Conservation (phyloP, 441 rosid genomes). For the Jatropha multifida region DNA sequence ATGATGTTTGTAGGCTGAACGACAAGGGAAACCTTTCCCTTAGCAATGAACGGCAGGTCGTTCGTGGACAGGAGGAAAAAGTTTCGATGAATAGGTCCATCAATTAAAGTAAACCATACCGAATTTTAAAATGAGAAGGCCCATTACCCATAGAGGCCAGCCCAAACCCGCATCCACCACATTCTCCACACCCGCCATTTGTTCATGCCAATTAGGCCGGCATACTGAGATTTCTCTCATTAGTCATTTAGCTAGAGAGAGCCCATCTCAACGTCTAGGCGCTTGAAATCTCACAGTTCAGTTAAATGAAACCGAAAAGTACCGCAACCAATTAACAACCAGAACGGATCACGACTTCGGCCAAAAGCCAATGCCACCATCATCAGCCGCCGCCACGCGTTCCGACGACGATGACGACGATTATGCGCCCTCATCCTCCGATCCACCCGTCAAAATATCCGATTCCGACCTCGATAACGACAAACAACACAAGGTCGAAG, state of each 20-base stretch:
- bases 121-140: too few relatives aligned
- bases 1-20: too few relatives aligned
- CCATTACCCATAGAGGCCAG: too few relatives aligned
- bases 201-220: too few relatives aligned
- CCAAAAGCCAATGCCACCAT: constrained; percentile 17
- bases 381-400: constrained; percentile 11
- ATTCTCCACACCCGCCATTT: too few relatives aligned
- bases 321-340: not conserved
- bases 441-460: constrained; percentile 7
- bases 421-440: not conserved
- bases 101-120: too few relatives aligned
- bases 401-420: not conserved
- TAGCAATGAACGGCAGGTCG: too few relatives aligned
- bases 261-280: not conserved
- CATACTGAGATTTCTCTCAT: too few relatives aligned
- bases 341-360: not conserved
- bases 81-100: too few relatives aligned
- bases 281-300: not conserved
- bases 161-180: too few relatives aligned
- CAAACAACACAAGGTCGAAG: not conserved
- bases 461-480: not conserved
- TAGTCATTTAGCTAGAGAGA: not conserved
- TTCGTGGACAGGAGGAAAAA: too few relatives aligned
- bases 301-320: not conserved
- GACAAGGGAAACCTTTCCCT: too few relatives aligned